Percentiles rank a stretch among this genome's conserved stretches.
phyloP scores from a whole-genome alignment of 768 basidiomycete species.

The Phanerodontia chrysosporium region DNA sequence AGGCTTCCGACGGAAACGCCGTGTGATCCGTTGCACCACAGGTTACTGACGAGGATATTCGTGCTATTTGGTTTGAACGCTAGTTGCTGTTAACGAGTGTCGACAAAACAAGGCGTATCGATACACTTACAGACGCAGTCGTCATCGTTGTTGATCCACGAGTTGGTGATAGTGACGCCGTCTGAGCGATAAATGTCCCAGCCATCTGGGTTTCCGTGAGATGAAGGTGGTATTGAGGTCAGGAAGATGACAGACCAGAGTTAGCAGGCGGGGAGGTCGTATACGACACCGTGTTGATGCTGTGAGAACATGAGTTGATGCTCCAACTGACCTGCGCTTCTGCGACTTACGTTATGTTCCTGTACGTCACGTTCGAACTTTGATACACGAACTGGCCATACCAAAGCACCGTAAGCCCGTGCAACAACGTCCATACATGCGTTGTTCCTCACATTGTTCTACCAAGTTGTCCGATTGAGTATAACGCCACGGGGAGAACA shows the following conservation, averaged over 20 bases:
- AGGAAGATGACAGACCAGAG: conserved; percentile 23
- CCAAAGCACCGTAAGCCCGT: not conserved
- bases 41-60: conserved; percentile 35
- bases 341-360: conserved; percentile 29
- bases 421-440: not conserved
- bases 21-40: conserved; percentile 41
- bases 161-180: conserved; percentile 31
- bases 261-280: conserved; percentile 31
- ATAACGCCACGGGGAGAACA: not conserved
- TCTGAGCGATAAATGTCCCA: conserved; percentile 46
- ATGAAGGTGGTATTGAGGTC: not conserved
- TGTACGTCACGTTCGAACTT: conserved; percentile 38
- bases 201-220: conserved; percentile 29
- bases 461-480: not conserved
- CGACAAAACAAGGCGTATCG: no score
- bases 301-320: conserved; percentile 6
- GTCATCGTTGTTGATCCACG: conserved; percentile 38
- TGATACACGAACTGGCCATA: conserved; percentile 36
- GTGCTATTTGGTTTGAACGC: conserved; percentile 46
- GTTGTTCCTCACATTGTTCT: conserved; percentile 19
- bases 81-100: conserved; percentile 2
- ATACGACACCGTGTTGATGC: conserved; percentile 31
- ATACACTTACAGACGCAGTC: conserved; percentile 35
- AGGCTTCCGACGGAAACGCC: conserved; percentile 49
- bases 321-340: not conserved